Evolutionary conservation across 2,329 filamentous ascomycete genomes (phyloP).

Genomic region (Aspergillus pseudoterreus): DNA sequence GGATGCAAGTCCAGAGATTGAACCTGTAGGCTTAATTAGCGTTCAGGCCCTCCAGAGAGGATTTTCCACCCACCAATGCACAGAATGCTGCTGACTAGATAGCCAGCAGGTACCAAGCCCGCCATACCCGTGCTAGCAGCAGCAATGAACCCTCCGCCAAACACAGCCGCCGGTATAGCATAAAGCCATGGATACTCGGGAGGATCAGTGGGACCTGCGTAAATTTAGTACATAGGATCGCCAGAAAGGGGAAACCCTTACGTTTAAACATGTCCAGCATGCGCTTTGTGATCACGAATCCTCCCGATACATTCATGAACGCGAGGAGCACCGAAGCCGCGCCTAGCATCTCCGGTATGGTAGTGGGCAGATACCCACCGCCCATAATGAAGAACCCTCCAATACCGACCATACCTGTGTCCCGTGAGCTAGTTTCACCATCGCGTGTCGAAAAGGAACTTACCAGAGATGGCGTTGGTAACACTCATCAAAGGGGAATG

Average conservation of each 20-base stretch:
- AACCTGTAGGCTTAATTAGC: conserved; percentile 38
- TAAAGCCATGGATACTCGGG: conserved; percentile 88
- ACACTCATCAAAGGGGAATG: conserved; percentile 91
- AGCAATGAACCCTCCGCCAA: conserved; percentile 75
- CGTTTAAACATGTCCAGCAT: conserved; percentile 92
- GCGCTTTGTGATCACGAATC: conserved; percentile 86
- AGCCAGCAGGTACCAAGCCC: conserved; percentile 81
- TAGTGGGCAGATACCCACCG: conserved; percentile 72
- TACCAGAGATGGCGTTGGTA: conserved; percentile 84
- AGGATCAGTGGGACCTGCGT: conserved; percentile 69
- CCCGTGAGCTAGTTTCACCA: conserved; percentile 14
- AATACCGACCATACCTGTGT: conserved; percentile 72
- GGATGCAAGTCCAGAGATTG: conserved; percentile 75
- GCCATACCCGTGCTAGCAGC: conserved; percentile 78
- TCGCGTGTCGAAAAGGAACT: neutral
- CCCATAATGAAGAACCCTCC: conserved; percentile 87
- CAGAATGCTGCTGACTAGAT: conserved; percentile 76
- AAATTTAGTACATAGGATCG: conserved; percentile 18
- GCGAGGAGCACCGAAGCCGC: conserved; percentile 77
- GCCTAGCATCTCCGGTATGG: conserved; percentile 73
- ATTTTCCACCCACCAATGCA: conserved; percentile 61
- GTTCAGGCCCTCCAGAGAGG: neutral
- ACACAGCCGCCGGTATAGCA: conserved; percentile 70
- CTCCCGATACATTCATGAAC: conserved; percentile 84
- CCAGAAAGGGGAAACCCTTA: conserved; percentile 26